Evolutionary conservation across 176 grass and related monocot species (phyloP).

Genomic region (Calamus simplicifolius): DNA sequence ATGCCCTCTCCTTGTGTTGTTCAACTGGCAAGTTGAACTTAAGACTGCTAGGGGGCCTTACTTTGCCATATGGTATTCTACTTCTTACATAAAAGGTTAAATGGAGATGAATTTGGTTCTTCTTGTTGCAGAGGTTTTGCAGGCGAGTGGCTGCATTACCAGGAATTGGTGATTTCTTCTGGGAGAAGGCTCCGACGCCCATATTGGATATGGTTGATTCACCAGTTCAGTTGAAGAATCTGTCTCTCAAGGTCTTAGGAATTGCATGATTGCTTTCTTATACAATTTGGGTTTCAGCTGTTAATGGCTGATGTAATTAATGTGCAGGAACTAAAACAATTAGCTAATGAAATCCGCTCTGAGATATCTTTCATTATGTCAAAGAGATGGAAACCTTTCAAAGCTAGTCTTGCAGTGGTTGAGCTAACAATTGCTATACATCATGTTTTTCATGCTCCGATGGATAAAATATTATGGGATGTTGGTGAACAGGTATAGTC

Average conservation of each 20-base stretch:
- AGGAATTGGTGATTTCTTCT: conserved; percentile 53
- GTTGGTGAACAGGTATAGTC: conserved; percentile 53
- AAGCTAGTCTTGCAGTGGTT: conserved; percentile 35
- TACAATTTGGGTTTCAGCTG: not conserved
- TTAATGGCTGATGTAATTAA: not conserved
- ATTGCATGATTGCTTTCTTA: conserved; percentile 3
- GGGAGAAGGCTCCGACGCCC: conserved; percentile 71
- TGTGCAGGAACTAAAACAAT: conserved; percentile 58
- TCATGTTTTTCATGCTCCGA: conserved; percentile 64
- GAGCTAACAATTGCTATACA: conserved; percentile 64
- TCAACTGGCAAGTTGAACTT: no score
- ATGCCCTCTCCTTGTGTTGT: no score
- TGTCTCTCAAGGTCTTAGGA: conserved; percentile 52
- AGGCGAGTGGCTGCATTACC: conserved; percentile 32
- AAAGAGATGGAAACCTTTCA: conserved; percentile 34
- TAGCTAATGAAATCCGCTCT: conserved; percentile 58
- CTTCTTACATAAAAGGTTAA: not conserved
- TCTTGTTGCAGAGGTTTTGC: conserved; percentile 30
- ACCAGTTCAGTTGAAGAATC: conserved; percentile 64
- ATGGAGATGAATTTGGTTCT: not conserved
- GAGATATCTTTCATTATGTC: conserved; percentile 69
- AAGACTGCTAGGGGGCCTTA: not conserved
- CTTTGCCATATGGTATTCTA: not conserved
- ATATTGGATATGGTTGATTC: conserved; percentile 59
- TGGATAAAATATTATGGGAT: conserved; percentile 83